phyloP scores from a whole-genome alignment of 306 rosid genomes.

The Sicyos edulis region DNA sequence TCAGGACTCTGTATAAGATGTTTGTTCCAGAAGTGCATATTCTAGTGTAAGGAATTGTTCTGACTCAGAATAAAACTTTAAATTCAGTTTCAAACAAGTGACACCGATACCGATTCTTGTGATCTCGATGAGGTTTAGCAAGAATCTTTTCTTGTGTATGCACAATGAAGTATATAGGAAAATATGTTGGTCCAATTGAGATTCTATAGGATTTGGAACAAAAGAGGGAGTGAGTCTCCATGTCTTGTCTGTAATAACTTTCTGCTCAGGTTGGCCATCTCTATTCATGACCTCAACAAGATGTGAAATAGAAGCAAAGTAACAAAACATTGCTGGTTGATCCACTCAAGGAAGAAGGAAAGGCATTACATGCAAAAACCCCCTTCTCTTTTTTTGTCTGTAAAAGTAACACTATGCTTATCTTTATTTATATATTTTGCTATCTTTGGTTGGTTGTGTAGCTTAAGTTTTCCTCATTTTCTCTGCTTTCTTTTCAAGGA shows the following conservation, averaged over 20 bases:
- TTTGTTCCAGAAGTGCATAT: constrained; percentile 34
- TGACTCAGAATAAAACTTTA: constrained; percentile 45
- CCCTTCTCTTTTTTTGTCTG: constrained; percentile 1
- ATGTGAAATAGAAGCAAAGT: not conserved
- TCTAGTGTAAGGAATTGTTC: constrained; percentile 34
- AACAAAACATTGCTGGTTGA: not conserved
- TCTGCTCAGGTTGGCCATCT: constrained; percentile 14
- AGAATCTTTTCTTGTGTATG: constrained; percentile 43
- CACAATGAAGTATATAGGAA: constrained; percentile 36
- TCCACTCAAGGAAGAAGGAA: not conserved
- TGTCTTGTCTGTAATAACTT: constrained; percentile 64
- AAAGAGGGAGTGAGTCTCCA: constrained; percentile 26
- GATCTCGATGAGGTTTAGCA: constrained; percentile 25
- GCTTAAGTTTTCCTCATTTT: not conserved
- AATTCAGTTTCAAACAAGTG: constrained; percentile 31
- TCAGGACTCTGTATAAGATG: constrained; percentile 38
- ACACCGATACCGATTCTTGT: constrained; percentile 29
- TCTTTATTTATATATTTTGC: constrained; percentile 13
- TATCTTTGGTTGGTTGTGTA: constrained; percentile 12
- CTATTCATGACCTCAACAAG: constrained; percentile 1
- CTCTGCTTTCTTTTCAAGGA: not conserved
- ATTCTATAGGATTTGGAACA: constrained; percentile 47
- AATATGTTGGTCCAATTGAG: constrained; percentile 41
- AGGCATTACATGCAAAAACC: constrained; percentile 16
- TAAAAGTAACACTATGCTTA: constrained; percentile 16